Percentiles rank a stretch among this genome's conserved stretches.
These are phyloP conservation scores for Xylaria digitata DNA, from an alignment of 2,329 filamentous ascomycete species.

Conservation along the genomic window DNA sequence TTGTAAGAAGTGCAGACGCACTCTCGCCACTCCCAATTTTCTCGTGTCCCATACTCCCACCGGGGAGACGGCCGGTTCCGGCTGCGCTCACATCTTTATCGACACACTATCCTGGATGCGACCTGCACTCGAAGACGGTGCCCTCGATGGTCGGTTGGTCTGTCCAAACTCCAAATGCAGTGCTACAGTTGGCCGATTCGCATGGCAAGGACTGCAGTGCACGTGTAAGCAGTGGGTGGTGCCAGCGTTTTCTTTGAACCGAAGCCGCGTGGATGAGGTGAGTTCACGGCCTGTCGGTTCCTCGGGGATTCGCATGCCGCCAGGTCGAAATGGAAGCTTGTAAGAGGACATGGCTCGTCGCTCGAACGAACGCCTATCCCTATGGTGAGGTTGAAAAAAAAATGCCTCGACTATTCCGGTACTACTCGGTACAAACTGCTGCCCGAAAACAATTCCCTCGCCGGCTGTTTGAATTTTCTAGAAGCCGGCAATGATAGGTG, in stretches of 20 bases:
- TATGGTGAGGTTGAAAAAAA: neutral
- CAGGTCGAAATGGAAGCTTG: conserved; percentile 55
- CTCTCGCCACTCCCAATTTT: conserved; percentile 68
- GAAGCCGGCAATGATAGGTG: conserved; percentile 11
- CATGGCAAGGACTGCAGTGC: conserved; percentile 95
- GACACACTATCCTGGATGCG: conserved; percentile 98
- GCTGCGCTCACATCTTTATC: conserved; percentile 88
- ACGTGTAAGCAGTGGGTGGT: conserved; percentile 91
- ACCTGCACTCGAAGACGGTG: conserved; percentile 79
- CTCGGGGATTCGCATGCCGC: conserved; percentile 67
- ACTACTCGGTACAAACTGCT: neutral
- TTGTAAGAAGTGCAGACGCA: conserved; percentile 90
- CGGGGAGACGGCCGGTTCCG: conserved; percentile 37
- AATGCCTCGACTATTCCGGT: conserved; percentile 1
- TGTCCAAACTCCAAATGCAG: conserved; percentile 85
- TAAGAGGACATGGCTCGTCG: conserved; percentile 43
- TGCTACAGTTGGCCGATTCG: conserved; percentile 88
- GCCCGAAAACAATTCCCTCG: neutral
- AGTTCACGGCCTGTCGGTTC: conserved; percentile 47
- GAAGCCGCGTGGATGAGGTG: conserved; percentile 81
- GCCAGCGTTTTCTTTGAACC: conserved; percentile 87
- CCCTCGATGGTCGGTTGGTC: conserved; percentile 83
- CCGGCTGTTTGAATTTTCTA: neutral
- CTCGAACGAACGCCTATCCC: neutral
- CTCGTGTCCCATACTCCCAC: conserved; percentile 69